A percentile compares a stretch with the other conserved stretches of the same genome.
Conservation (phyloP, 1,139 yeast genomes). For the Spathaspora sp. region DNA sequence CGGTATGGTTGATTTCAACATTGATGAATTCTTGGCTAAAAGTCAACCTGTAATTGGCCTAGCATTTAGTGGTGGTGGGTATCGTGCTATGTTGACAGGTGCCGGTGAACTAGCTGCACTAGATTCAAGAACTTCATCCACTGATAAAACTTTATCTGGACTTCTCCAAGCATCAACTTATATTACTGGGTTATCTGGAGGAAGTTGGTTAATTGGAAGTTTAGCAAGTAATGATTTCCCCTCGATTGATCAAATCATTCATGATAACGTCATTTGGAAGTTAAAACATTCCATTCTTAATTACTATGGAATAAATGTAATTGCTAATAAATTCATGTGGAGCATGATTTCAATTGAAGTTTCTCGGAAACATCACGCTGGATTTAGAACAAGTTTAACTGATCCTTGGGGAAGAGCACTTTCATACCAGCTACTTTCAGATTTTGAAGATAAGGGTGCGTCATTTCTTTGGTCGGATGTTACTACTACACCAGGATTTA, state of each 20-base stretch:
- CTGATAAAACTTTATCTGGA: constrained; percentile 34
- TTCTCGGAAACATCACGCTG: constrained; percentile 33
- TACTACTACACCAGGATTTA: constrained; percentile 25
- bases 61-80: constrained; percentile 49
- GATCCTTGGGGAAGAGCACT: constrained; percentile 49
- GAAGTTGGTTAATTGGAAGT: constrained; percentile 44
- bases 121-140: constrained; percentile 32
- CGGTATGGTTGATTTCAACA: constrained; percentile 58
- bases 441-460: constrained; percentile 20
- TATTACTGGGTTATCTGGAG: constrained; percentile 45
- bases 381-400: constrained; percentile 38
- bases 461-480: constrained; percentile 44
- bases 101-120: constrained; percentile 42
- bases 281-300: constrained; percentile 40
- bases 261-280: constrained; percentile 33
- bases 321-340: background rate
- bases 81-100: constrained; percentile 45
- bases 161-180: constrained; percentile 39
- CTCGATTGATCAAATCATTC: constrained; percentile 32
- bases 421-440: constrained; percentile 30
- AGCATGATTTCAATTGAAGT: background rate
- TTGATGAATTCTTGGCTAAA: constrained; percentile 37
- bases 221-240: constrained; percentile 39
- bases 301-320: constrained; percentile 33
- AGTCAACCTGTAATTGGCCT: constrained; percentile 30